Conservation (phyloP, 148 eudicot species). For the Gaultheria prostrata region DNA sequence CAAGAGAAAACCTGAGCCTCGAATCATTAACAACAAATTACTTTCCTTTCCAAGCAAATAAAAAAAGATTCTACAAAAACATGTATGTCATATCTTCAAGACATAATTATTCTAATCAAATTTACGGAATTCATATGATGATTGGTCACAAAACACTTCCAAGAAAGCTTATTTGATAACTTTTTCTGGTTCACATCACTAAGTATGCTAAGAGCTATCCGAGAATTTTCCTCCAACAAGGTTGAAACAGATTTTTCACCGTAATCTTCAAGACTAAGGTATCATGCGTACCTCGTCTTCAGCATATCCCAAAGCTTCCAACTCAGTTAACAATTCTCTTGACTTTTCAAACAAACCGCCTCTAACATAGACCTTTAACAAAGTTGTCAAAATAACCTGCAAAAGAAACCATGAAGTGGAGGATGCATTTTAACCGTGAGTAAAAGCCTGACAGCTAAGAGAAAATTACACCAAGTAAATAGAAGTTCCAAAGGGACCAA, state of each 20-base stretch:
- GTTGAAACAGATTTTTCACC: neutral
- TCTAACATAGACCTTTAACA: constrained; percentile 80
- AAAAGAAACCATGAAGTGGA: constrained; percentile 21
- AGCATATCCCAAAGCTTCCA: constrained; percentile 77
- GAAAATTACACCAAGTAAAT: neutral
- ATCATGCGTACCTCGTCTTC: constrained; percentile 65
- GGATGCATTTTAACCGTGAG: neutral
- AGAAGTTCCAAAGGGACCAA: constrained; percentile 5
- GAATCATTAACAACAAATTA: neutral
- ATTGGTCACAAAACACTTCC: neutral
- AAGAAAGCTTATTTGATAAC: neutral
- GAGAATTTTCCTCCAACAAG: neutral
- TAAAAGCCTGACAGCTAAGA: neutral
- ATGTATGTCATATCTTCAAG: neutral
- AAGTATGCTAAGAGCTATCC: neutral
- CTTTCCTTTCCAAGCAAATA: neutral
- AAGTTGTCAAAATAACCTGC: constrained; percentile 83
- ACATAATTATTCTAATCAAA: neutral
- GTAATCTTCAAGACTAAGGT: neutral
- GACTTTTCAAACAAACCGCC: constrained; percentile 80
- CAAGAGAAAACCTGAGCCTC: neutral
- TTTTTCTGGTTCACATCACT: neutral
- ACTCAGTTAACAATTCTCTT: constrained; percentile 54
- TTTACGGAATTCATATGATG: neutral
- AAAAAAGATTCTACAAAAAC: neutral